These are phyloP conservation scores for Meripilus lineatus DNA, from an alignment of 1,284 basidiomycete species.

Conservation along the genomic window DNA sequence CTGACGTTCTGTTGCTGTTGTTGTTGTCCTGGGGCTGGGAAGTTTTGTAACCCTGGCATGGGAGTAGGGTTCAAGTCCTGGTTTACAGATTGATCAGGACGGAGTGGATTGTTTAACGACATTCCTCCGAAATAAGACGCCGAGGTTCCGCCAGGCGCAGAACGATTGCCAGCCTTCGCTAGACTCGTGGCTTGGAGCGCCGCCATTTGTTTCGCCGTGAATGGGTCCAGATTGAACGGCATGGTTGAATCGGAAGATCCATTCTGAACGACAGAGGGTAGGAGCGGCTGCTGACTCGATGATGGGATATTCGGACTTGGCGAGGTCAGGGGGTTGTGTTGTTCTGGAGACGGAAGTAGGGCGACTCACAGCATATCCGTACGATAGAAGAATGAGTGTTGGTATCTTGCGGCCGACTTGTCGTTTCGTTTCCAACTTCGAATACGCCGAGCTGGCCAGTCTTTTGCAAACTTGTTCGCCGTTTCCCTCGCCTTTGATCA, in stretches of 20 bases:
- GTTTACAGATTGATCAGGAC: constrained; percentile 22
- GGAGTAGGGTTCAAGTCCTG: constrained; percentile 25
- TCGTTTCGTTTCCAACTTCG: too few species aligned
- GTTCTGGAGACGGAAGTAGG: neutral
- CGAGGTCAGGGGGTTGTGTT: neutral
- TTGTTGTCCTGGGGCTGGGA: constrained; percentile 14
- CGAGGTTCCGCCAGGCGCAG: constrained; percentile 57
- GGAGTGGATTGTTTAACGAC: constrained; percentile 37
- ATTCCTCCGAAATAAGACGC: constrained; percentile 62
- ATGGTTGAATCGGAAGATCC: constrained; percentile 12
- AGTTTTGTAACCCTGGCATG: constrained; percentile 14
- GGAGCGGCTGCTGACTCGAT: constrained; percentile 1
- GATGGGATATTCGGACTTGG: constrained; percentile 7
- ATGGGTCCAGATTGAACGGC: constrained; percentile 26
- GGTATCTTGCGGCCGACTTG: too few species aligned
- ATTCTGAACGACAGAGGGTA: constrained; percentile 4
- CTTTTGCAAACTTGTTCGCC: too few species aligned
- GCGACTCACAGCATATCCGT: constrained; percentile 33
- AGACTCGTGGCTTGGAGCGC: constrained; percentile 61
- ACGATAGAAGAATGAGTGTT: too few species aligned
- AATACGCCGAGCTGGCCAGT: neutral
- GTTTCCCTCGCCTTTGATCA: too few species aligned
- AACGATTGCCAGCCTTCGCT: constrained; percentile 55
- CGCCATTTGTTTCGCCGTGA: constrained; percentile 70
- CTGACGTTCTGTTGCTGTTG: constrained; percentile 19